Percentiles rank a stretch among this genome's conserved stretches.
Evolutionary conservation across 345 rosid genomes (phyloP).

Genomic region (Linum lewisii): DNA sequence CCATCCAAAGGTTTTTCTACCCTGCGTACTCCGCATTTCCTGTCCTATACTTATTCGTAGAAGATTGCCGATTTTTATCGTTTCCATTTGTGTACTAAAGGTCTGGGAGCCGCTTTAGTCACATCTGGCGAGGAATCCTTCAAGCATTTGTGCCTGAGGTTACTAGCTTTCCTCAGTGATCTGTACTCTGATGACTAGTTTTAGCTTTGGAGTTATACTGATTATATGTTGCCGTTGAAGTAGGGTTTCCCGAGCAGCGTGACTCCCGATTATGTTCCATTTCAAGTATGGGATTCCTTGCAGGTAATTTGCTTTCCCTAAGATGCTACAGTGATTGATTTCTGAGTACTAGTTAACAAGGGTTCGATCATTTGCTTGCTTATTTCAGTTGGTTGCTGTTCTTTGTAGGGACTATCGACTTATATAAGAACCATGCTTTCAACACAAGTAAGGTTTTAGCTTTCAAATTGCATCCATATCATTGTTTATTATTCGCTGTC

Average conservation of each 20-base stretch:
- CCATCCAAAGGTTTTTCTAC: constrained; percentile 42
- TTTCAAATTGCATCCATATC: neutral
- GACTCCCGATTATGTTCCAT: constrained; percentile 76
- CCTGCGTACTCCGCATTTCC: neutral
- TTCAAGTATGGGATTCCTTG: constrained; percentile 86
- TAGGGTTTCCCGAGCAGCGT: constrained; percentile 90
- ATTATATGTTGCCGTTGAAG: neutral
- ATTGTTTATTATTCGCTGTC: neutral
- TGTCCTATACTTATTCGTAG: neutral
- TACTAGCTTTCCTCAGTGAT: neutral
- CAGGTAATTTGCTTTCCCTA: constrained; percentile 65
- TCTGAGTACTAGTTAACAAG: neutral
- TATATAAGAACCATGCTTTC: constrained; percentile 96
- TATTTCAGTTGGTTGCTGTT: neutral
- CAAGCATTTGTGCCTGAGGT: constrained; percentile 95
- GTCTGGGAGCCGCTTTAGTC: constrained; percentile 52
- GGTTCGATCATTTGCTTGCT: neutral
- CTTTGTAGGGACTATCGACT: constrained; percentile 72
- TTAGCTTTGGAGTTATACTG: neutral
- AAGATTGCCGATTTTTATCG: neutral
- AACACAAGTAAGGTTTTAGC: constrained; percentile 57
- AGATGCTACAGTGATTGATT: neutral
- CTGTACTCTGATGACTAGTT: neutral
- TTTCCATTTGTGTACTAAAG: constrained; percentile 18
- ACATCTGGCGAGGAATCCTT: constrained; percentile 70